Conservation (phyloP, 768 basidiomycete species). For the Xerocomellus dryophilus region DNA sequence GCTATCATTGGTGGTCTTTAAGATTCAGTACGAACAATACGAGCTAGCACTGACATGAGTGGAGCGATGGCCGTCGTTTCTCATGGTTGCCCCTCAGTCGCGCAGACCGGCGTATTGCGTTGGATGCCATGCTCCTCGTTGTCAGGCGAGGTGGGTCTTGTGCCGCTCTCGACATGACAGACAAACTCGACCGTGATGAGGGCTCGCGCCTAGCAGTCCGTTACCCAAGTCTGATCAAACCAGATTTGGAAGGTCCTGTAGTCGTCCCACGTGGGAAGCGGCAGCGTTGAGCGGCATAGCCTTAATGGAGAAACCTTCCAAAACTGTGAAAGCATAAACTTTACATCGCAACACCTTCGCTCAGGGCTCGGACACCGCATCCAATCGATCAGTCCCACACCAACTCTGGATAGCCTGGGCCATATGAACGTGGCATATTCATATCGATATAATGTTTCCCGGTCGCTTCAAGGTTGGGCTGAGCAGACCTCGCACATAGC, state of each 20-base stretch:
- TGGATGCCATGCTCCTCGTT: slow-evolving; percentile 27
- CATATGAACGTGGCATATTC: background rate
- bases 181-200: background rate
- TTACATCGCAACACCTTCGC: background rate
- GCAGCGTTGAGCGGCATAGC: background rate
- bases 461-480: background rate
- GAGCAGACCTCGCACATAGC: background rate
- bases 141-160: slow-evolving; percentile 11
- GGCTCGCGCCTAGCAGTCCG: background rate
- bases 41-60: slow-evolving; percentile 14
- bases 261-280: slow-evolving; percentile 20
- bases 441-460: background rate
- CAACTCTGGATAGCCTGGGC: background rate
- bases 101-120: slow-evolving; percentile 20
- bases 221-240: slow-evolving; percentile 7
- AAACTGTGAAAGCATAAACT: too few relatives aligned
- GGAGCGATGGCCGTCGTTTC: background rate
- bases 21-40: background rate
- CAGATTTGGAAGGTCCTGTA: slow-evolving; percentile 34
- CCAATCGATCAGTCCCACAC: background rate
- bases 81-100: slow-evolving; percentile 20
- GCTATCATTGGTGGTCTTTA: slow-evolving; percentile 10
- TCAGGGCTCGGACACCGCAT: background rate
- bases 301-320: background rate
- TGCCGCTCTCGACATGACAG: slow-evolving; percentile 20